These are phyloP conservation scores for Cryomyces minteri DNA, from an alignment of 495 filamentous ascomycete species.

Conservation along the genomic window DNA sequence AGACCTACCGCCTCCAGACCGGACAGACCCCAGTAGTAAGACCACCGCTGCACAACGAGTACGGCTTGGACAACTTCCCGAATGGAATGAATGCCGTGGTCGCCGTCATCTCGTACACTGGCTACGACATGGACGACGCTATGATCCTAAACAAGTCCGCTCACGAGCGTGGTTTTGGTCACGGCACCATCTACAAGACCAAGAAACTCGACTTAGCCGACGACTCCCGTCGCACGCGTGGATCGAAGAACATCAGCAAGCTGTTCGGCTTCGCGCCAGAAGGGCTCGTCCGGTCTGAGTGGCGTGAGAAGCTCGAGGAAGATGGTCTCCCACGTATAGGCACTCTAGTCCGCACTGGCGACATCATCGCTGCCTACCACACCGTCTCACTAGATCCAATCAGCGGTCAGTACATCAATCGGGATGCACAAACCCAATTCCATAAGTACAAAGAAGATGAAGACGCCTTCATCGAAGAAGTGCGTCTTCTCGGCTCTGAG, in stretches of 20 bases:
- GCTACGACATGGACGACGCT: conserved; percentile 99
- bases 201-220: conserved; percentile 74
- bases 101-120: conserved; percentile 95
- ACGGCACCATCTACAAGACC: conserved; percentile 95
- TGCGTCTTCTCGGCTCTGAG: conserved; percentile 73
- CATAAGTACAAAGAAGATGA: conserved; percentile 87
- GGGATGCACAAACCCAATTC: conserved; percentile 61
- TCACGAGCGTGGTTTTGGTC: conserved; percentile 90
- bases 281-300: conserved; percentile 40
- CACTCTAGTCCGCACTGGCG: conserved; percentile 53
- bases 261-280: conserved; percentile 66
- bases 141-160: conserved; percentile 99
- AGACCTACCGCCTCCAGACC: conserved; percentile 84
- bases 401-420: conserved; percentile 37
- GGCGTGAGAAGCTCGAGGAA: conserved; percentile 52
- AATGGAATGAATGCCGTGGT: conserved; percentile 96
- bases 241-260: conserved; percentile 31
- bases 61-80: conserved; percentile 95
- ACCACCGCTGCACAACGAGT: conserved; percentile 81
- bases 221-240: conserved; percentile 36
- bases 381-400: conserved; percentile 62
- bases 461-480: conserved; percentile 75
- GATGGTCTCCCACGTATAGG: conserved; percentile 78
- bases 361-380: conserved; percentile 74
- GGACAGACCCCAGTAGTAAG: conserved; percentile 92